Base-by-base conservation (phyloP, 441 rosid genomes). In the Brassica hybrid region DNA sequence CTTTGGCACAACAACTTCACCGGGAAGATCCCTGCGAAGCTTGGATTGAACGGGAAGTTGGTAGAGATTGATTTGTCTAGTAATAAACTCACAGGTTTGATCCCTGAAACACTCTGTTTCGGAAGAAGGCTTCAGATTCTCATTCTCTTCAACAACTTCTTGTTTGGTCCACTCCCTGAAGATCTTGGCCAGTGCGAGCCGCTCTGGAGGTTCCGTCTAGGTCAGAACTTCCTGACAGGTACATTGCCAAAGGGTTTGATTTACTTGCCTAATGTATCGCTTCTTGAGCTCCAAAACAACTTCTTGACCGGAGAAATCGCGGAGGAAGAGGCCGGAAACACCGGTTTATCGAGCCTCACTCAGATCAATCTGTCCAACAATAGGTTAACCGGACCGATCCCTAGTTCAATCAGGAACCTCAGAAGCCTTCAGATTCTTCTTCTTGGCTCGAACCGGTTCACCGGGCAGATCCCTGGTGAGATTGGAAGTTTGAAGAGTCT, bases 301-400 rank as follows among this genome's bases (percentile, higher is more conserved):
- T 84, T 84, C 72, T 65, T 94, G 18, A 82, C 75, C 8, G 97
- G 94, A 56, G 74, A 57, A 59, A 36, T 94, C 76, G 85, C 91
- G 0, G 11, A 75, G 19, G 64, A 19, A 58, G 78, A 79, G 32
- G 45, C 25, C 1, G 76, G 76, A 45, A 54, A 63, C 16, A 61
- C 25, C 21, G 88, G 75, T 38, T 65, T 81, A 8, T 72, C 74
- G 4, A 86, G 74, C 70, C 88, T 92, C 3, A 85, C 81, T 30
- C 89, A 88, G 82, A 84, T 94, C 75, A 91, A 92, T 84, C 88
- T 94, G n/a, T 85, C 91, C 2, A 88, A 88, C 59, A 94, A 94
- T 75, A 80, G 86, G 19, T 80, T 94, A 14, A 72, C 93, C 0
- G 95, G 97, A 30, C 48, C 84, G 0, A 78, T 94, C 50, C 96